Conservation (phyloP, 1,284 basidiomycete genomes). For the Farysia itapuensis region DNA sequence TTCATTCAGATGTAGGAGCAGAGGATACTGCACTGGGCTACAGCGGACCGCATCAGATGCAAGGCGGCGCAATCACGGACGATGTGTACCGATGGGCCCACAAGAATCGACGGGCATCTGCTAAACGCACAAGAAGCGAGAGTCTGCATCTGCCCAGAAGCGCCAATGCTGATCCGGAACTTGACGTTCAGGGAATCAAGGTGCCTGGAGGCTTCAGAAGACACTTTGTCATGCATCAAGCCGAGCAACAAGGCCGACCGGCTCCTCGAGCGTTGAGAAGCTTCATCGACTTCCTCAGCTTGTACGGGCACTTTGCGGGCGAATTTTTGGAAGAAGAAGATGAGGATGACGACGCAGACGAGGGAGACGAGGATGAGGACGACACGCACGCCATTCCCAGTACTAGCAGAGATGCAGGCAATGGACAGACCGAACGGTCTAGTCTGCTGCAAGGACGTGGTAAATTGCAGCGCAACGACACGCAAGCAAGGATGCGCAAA, state of each 20-base stretch:
- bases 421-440: slow-evolving; percentile 41
- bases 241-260: slow-evolving; percentile 49
- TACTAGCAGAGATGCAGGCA: slow-evolving; percentile 30
- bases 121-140: slow-evolving; percentile 43
- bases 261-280: slow-evolving; percentile 52
- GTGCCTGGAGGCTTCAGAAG: slow-evolving; percentile 57
- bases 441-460: slow-evolving; percentile 31
- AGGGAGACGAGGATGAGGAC: slow-evolving; percentile 34
- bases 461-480: slow-evolving; percentile 20
- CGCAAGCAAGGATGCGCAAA: slow-evolving; percentile 38
- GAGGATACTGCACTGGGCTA: slow-evolving; percentile 43
- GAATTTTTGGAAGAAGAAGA: slow-evolving; percentile 54
- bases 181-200: slow-evolving; percentile 49
- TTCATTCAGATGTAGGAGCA: slow-evolving; percentile 3
- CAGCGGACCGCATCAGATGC: slow-evolving; percentile 51
- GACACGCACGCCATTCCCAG: slow-evolving; percentile 25
- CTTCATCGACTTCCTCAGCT: slow-evolving; percentile 57
- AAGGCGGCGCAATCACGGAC: slow-evolving; percentile 57
- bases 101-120: slow-evolving; percentile 42
- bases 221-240: slow-evolving; percentile 50
- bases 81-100: slow-evolving; percentile 59
- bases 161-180: slow-evolving; percentile 46
- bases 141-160: slow-evolving; percentile 54
- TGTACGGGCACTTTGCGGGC: slow-evolving; percentile 58
- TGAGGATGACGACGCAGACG: slow-evolving; percentile 44